These are phyloP conservation scores for Claviceps capensis DNA, from an alignment of 2,329 filamentous ascomycete species.

Conservation along the genomic window DNA sequence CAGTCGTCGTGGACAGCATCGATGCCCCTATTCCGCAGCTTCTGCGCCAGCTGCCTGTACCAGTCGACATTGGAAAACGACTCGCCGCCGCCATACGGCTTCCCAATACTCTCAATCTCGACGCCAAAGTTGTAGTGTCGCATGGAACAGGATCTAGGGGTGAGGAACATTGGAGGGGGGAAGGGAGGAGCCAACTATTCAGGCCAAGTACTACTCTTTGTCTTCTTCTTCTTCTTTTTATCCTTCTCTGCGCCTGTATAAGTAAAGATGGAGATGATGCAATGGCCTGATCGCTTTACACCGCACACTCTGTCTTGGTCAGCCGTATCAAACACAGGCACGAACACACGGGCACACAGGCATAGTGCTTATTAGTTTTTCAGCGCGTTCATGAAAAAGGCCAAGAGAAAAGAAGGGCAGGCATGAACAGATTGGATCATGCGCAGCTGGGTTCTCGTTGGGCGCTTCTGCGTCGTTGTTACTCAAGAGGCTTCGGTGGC, in stretches of 20 bases:
- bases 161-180: not conserved
- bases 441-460: not conserved
- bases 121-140: slow-evolving; percentile 27
- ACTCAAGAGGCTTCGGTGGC: too few species aligned
- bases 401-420: not conserved
- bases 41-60: slow-evolving; percentile 26
- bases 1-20: slow-evolving; percentile 23
- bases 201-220: too few species aligned
- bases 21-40: slow-evolving; percentile 24
- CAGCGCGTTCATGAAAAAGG: not conserved
- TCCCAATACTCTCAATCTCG: slow-evolving; percentile 25
- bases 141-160: slow-evolving; percentile 2
- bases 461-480: not conserved
- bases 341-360: not conserved
- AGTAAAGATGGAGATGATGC: not conserved
- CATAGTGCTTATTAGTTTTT: not conserved
- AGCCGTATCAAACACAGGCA: not conserved
- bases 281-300: too few species aligned
- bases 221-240: not conserved
- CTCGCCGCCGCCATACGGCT: slow-evolving; percentile 22
- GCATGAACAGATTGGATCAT: not conserved
- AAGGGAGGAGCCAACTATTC: not conserved
- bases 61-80: slow-evolving; percentile 25
- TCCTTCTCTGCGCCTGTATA: not conserved
- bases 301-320: not conserved